Evolutionary conservation across 1,284 basidiomycete species (phyloP).

Genomic region (Trichosporon ovoides): DNA sequence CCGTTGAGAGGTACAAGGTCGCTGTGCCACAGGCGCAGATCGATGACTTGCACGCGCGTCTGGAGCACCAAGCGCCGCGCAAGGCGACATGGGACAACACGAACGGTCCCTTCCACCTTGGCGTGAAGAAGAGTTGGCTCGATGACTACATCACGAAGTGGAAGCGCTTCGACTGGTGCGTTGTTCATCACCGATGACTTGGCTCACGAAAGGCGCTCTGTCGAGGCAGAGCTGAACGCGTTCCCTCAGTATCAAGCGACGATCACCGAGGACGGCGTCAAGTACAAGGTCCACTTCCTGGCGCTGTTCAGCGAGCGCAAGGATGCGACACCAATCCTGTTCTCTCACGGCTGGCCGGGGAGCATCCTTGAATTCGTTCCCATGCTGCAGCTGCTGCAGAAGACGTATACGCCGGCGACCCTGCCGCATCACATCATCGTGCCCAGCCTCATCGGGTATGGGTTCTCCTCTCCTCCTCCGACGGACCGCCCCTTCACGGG

Average conservation of each 20-base stretch:
- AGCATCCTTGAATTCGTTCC: conserved; percentile 42
- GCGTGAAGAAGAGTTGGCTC: conserved; percentile 28
- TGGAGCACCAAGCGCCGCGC: conserved; percentile 23
- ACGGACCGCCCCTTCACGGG: conserved; percentile 35
- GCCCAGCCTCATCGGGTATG: conserved; percentile 40
- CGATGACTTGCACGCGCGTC: conserved; percentile 30
- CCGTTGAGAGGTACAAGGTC: conserved; percentile 29
- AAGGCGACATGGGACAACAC: conserved; percentile 40
- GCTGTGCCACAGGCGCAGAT: conserved; percentile 31
- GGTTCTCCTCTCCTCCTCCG: conserved; percentile 38
- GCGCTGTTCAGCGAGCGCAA: conserved; percentile 30
- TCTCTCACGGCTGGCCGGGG: conserved; percentile 48
- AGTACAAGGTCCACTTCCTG: conserved; percentile 37
- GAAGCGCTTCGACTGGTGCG: conserved; percentile 32
- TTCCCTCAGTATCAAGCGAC: conserved; percentile 29
- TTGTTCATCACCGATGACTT: neutral
- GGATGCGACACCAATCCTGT: conserved; percentile 39
- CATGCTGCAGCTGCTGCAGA: conserved; percentile 27
- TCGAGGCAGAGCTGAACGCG: conserved; percentile 28
- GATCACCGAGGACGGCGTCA: conserved; percentile 16
- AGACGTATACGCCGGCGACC: conserved; percentile 27
- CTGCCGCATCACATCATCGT: conserved; percentile 35
- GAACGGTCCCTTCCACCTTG: conserved; percentile 19
- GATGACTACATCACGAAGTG: conserved; percentile 23
- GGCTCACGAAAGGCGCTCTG: conserved; percentile 22